Evolutionary conservation across 2,329 filamentous ascomycete genomes (phyloP), one percentile per base, ranked within the genome.

Genomic region (Leptographium wingfieldii): DNA sequence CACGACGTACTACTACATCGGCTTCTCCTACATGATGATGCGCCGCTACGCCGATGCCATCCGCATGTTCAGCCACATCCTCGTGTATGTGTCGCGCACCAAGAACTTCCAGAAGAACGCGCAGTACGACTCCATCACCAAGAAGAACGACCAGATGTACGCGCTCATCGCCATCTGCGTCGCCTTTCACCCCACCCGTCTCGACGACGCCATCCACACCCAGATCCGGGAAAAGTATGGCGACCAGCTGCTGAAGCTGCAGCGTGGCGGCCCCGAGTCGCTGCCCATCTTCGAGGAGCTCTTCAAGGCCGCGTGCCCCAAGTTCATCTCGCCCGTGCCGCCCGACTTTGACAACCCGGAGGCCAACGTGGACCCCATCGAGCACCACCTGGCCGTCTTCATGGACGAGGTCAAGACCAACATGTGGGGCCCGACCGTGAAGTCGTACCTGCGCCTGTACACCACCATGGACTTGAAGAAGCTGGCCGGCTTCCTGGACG

Each of bases 21-120:
- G 94, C 68, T 99, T 99, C 85, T 95, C 90, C 67, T 99, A 99
- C 87, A 97, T 99, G 92, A 99, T 99, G 94, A 95, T 97, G 90
- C 91, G 94, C 78, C 90, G 94, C 73, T 99, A 99, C 74, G 90
- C 91, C 76, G 94, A 99, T 76, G 94, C 94, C 74, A 96, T 99
- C 78, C 91, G 92, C 82, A 96, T 96, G 87, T 99, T 99, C 85
- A 95, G 90, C 81, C 94, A 99, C 83, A 99, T 99, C 75, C 85
- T 99, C 69, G 88, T 99, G 77, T 99, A 97, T 77, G 92, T 99
- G 67, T 96, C 91, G 67, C 83, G 94, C 70, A 99, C 94, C 72
- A 99, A 99, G 88, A 97, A 97, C 82, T 97, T 97, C 85, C 94
- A 99, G 78, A 99, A 97, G 86, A 95, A 92, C 74, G 88, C 89